These are phyloP conservation scores for Colletotrichum horii DNA, from an alignment of 2,329 filamentous ascomycete species.

Conservation along the genomic window DNA sequence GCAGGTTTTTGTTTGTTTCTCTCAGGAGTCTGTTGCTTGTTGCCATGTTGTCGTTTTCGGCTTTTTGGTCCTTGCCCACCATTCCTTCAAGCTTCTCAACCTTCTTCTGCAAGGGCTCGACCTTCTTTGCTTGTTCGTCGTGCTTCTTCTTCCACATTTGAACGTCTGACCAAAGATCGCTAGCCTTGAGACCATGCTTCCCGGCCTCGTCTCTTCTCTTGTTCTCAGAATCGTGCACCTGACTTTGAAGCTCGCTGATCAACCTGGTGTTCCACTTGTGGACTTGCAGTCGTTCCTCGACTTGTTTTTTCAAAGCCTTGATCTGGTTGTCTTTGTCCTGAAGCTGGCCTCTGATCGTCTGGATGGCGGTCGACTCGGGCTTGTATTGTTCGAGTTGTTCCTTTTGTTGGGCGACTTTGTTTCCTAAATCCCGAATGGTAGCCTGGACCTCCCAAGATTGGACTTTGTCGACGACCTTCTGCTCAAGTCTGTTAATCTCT, in stretches of 20 bases:
- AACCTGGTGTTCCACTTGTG: background rate
- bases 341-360: background rate
- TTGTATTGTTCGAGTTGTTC: background rate
- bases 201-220: background rate
- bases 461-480: background rate
- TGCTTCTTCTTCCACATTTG: background rate
- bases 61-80: background rate
- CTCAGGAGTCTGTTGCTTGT: background rate
- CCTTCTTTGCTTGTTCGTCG: background rate
- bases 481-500: background rate
- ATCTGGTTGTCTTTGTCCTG: background rate
- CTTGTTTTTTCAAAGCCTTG: background rate
- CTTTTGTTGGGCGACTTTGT: background rate
- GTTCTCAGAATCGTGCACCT: background rate
- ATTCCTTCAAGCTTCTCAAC: background rate
- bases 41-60: background rate
- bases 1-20: background rate
- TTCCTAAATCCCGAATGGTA: background rate
- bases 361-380: background rate
- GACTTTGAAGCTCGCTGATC: background rate
- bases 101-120: background rate
- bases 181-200: background rate
- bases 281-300: rapidly evolving
- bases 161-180: background rate
- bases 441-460: background rate